Conservation (phyloP, 495 filamentous ascomycete genomes). For the Lophiotrema nucula region DNA sequence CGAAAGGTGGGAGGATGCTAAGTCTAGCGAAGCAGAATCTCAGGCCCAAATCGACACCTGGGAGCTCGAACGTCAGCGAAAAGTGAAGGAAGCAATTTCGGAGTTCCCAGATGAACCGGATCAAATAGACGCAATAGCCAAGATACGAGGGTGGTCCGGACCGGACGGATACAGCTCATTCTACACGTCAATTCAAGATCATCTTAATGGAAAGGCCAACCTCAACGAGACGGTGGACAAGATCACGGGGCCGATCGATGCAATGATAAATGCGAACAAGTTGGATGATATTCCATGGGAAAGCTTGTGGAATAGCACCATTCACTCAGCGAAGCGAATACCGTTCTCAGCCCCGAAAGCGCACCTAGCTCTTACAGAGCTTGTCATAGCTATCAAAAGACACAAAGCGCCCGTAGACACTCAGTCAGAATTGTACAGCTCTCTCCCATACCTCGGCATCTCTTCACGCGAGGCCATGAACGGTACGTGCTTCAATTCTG, state of each 20-base stretch:
- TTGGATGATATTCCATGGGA: not conserved
- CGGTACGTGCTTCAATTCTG: too few species aligned
- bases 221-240: not conserved
- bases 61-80: not conserved
- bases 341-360: not conserved
- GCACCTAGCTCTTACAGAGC: slow-evolving; percentile 4
- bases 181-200: slow-evolving; percentile 9
- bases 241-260: not conserved
- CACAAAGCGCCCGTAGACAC: too few species aligned
- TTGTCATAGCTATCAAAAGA: slow-evolving; percentile 7
- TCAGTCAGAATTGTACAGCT: not conserved
- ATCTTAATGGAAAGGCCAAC: not conserved
- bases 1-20: too few species aligned
- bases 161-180: not conserved
- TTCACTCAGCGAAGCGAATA: slow-evolving; percentile 20
- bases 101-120: slow-evolving; percentile 5
- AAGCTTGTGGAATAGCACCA: slow-evolving; percentile 7
- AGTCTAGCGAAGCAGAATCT: too few species aligned
- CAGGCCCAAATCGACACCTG: not conserved
- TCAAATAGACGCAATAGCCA: slow-evolving; percentile 21
- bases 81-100: slow-evolving; percentile 11
- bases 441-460: not conserved
- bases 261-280: not conserved
- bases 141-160: slow-evolving; percentile 13
- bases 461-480: slow-evolving; percentile 13